Evolutionary conservation across 2,329 filamentous ascomycete species (phyloP), one percentile per base, ranked within the genome.

Genomic region (Taxawa tesnikishii): DNA sequence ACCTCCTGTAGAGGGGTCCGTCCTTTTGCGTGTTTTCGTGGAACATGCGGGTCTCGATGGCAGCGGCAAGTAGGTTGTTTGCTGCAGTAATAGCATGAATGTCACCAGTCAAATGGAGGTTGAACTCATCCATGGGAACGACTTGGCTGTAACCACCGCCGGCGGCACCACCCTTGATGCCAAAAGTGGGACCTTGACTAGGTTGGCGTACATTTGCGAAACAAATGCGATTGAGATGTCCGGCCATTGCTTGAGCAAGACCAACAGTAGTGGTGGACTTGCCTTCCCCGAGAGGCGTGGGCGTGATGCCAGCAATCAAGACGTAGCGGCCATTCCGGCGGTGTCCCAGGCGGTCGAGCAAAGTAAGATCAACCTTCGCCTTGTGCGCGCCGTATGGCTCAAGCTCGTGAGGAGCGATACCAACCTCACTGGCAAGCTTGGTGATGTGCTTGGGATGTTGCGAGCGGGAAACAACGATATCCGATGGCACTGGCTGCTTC

Each of bases 81-180:
- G 90, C 90, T 16, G 88, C 88, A 32, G 85, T 85, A 50, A 98
- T 90, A 43, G 90, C 90, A 56, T 98, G 90, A 36, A 98, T 96
- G 55, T 98, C 90, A 49, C 90, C 90, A 34, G 90, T 98, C 49
- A 98, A 64, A 58, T 98, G 90, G 52, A 98, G 67, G 62, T 98
- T 98, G 68, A 98, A 98, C 59, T 98, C 90, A 49, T 98, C 90
- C 90, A 98, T 98, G 37, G 90, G 90, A 48, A 98, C 96, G 51
- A 98, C 90, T 58, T 98, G 90, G 57, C 84, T 94, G 73, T 96
- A 98, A 24, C 90, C 90, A 56, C 90, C 90, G 49, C 90, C 90
- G 35, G 90, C 90, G 38, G 90, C 90, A 49, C 90, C 90, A 41
- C 90, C 90, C 69, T 98, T 98, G 70, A 98, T 96, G 50, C 90